phyloP scores from a whole-genome alignment of 139 green algal genomes.

The Tetratostichococcus sp. region DNA sequence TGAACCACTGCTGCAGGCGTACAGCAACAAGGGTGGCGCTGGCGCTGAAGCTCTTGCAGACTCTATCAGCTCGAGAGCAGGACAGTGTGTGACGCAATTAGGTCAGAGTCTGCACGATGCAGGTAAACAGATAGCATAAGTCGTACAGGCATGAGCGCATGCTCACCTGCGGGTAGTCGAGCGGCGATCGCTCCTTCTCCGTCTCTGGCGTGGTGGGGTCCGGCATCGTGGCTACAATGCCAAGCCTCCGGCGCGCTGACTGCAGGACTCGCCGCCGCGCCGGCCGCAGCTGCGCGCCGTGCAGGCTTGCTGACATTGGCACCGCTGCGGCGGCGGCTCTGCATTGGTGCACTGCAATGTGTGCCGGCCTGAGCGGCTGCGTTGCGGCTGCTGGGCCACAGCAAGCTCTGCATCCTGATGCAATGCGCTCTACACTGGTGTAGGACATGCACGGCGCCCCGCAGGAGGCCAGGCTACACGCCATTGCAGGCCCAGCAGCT shows the following conservation, averaged over 20 bases:
- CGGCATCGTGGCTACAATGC: constrained; percentile 41
- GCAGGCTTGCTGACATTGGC: too few relatives aligned
- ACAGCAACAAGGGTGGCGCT: too few relatives aligned
- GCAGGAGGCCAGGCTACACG: neutral
- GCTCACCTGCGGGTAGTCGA: constrained; percentile 76
- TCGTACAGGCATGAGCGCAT: neutral
- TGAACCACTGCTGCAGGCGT: too few relatives aligned
- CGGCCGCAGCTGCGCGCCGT: too few relatives aligned
- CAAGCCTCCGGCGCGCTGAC: neutral
- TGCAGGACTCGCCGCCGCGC: neutral
- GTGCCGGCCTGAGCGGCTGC: neutral
- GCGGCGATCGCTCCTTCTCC: constrained; percentile 76
- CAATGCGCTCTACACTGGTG: neutral
- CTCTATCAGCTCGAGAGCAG: too few relatives aligned
- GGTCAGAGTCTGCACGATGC: too few relatives aligned
- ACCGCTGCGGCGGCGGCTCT: too few relatives aligned
- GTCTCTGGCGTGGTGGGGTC: constrained; percentile 62
- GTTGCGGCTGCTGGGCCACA: neutral
- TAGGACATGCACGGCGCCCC: neutral
- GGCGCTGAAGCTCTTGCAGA: too few relatives aligned
- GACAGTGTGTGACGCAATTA: too few relatives aligned
- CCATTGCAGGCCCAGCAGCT: neutral
- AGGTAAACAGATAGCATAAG: too few relatives aligned
- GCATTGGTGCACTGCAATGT: neutral
- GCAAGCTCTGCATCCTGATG: neutral